Evolutionary conservation across 2,329 filamentous ascomycete species (phyloP).

Genomic region (Paecilomyces variotii): DNA sequence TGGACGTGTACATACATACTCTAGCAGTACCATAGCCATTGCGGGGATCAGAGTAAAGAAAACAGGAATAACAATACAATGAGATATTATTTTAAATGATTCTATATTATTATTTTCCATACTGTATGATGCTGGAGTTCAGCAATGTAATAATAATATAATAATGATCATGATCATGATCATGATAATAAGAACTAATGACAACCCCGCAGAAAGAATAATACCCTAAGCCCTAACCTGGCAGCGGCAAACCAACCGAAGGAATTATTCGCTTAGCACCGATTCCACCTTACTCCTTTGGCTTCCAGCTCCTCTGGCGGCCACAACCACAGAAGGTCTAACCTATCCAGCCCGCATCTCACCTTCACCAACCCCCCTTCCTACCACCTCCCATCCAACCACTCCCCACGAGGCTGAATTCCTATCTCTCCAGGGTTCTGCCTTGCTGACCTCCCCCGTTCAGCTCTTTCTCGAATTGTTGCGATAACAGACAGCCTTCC

Average conservation of each 20-base stretch:
- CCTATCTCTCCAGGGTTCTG: constrained; percentile 25
- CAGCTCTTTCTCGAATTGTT: constrained; percentile 31
- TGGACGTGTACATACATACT: not conserved
- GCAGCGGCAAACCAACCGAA: constrained; percentile 5
- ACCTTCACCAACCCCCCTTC: constrained; percentile 3
- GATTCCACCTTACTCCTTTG: constrained; percentile 28
- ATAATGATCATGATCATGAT: too few relatives aligned
- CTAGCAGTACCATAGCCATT: not conserved
- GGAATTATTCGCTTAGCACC: constrained; percentile 30
- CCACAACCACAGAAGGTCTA: constrained; percentile 23
- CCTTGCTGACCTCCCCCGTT: constrained; percentile 21
- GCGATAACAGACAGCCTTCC: constrained; percentile 43
- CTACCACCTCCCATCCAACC: constrained; percentile 7
- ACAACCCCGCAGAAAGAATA: not conserved
- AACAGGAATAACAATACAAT: too few relatives aligned
- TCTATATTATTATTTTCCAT: too few relatives aligned
- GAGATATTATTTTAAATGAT: too few relatives aligned
- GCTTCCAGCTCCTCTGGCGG: constrained; percentile 3
- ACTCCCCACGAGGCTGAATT: constrained; percentile 19
- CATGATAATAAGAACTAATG: too few relatives aligned
- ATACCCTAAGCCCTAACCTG: constrained; percentile 35
- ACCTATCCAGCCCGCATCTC: not conserved
- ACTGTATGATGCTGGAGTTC: too few relatives aligned
- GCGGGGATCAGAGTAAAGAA: not conserved
- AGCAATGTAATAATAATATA: too few relatives aligned